These are phyloP conservation scores for Mycena haematopus DNA, from an alignment of 768 basidiomycete genomes.

Conservation along the genomic window DNA sequence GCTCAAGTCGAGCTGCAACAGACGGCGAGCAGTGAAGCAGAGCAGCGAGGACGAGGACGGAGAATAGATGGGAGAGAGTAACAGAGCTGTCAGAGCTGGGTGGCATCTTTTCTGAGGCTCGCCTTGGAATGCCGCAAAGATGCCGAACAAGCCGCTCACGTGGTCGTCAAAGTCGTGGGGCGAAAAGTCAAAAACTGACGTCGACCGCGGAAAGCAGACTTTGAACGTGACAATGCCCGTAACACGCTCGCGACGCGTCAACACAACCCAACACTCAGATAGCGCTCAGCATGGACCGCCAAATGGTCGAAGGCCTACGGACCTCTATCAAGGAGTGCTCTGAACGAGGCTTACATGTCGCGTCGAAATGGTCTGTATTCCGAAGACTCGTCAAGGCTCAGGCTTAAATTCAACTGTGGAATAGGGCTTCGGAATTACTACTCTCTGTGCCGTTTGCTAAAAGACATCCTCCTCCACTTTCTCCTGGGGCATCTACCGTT, in stretches of 20 bases:
- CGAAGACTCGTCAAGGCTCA: not conserved
- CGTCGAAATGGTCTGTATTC: slow-evolving; percentile 75
- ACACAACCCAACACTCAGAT: not conserved
- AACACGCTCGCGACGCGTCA: not conserved
- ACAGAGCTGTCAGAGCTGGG: too few species aligned
- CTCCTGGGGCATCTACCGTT: slow-evolving; percentile 39
- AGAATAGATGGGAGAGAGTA: too few species aligned
- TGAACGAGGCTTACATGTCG: slow-evolving; percentile 70
- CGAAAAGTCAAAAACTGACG: too few species aligned
- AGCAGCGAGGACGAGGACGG: too few species aligned
- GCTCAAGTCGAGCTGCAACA: too few species aligned
- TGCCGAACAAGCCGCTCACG: too few species aligned
- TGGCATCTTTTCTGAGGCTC: too few species aligned
- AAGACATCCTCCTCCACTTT: slow-evolving; percentile 40
- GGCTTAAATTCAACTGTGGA: slow-evolving; percentile 24
- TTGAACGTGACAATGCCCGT: not conserved
- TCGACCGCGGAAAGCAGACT: not conserved
- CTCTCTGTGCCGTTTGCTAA: slow-evolving; percentile 45
- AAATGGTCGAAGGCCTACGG: slow-evolving; percentile 62
- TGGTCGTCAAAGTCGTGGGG: too few species aligned
- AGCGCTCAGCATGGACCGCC: slow-evolving; percentile 50
- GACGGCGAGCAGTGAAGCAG: too few species aligned
- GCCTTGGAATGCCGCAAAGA: too few species aligned
- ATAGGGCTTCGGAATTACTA: slow-evolving; percentile 77
- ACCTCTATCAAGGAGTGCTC: slow-evolving; percentile 74